A percentile compares a stretch with the other conserved stretches of the same genome.
These are phyloP conservation scores for Herpetospermum pedunculosum DNA, from an alignment of 306 rosid genomes.

Conservation along the genomic window DNA sequence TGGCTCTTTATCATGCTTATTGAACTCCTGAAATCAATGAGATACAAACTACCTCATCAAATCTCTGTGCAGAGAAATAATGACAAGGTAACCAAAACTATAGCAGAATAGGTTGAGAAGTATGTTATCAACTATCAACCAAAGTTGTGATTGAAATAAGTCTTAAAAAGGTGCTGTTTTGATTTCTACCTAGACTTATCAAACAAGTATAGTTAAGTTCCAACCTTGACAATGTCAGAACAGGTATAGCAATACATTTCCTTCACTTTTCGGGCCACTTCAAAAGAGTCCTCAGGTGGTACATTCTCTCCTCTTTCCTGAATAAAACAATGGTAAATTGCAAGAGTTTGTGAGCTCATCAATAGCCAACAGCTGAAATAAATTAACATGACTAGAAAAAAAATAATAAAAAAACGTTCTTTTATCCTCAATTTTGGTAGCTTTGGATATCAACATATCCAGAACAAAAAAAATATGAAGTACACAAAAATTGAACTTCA, in stretches of 20 bases:
- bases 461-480: not conserved
- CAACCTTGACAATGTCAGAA: constrained; percentile 97
- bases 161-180: constrained; percentile 5
- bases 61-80: constrained; percentile 2
- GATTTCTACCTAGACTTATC: constrained; percentile 7
- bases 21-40: constrained; percentile 56
- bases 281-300: constrained; percentile 96
- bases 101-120: not conserved
- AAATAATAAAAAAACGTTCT: not conserved
- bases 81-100: not conserved
- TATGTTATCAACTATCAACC: not conserved
- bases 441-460: not conserved
- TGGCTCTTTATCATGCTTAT: constrained; percentile 96
- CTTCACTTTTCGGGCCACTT: constrained; percentile 95
- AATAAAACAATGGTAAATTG: constrained; percentile 19
- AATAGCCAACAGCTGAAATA: not conserved
- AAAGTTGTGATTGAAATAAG: not conserved
- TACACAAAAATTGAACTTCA: not conserved
- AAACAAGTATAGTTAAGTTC: constrained; percentile 9
- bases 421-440: not conserved
- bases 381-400: not conserved
- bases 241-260: constrained; percentile 91
- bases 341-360: constrained; percentile 17
- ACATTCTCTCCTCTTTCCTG: constrained; percentile 99
- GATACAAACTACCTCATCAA: constrained; percentile 15